phyloP scores from a whole-genome alignment of 441 rosid genomes.

The Bruguiera hainesii region DNA sequence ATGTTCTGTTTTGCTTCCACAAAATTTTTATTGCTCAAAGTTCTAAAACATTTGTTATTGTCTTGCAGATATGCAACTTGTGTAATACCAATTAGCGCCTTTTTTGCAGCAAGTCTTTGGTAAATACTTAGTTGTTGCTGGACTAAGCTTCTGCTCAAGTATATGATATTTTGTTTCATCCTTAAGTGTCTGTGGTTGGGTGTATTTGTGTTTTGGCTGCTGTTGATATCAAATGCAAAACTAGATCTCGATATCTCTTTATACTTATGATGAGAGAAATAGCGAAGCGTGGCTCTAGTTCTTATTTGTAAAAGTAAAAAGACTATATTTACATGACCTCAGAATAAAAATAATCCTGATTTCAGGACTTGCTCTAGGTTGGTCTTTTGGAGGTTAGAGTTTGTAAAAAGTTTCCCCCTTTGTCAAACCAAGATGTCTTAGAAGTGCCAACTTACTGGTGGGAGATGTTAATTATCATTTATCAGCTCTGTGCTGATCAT shows the following conservation, averaged over 20 bases:
- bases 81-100: conserved; percentile 97
- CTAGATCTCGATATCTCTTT: neutral
- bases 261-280: neutral
- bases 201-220: neutral
- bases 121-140: conserved; percentile 31
- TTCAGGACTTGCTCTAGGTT: neutral
- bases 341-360: no score
- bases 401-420: neutral
- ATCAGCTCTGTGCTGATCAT: neutral
- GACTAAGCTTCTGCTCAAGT: neutral
- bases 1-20: neutral
- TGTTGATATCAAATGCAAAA: neutral
- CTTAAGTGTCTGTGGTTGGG: neutral
- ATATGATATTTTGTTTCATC: neutral
- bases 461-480: neutral
- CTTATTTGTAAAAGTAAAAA: no score
- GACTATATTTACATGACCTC: no score
- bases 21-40: neutral
- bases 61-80: conserved; percentile 85
- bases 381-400: neutral
- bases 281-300: no score
- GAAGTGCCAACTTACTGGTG: no score
- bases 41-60: conserved; percentile 5
- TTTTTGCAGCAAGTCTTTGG: conserved; percentile 99
- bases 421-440: neutral